Evolutionary conservation across 164 flowering plant species (phyloP), one percentile per base, ranked within the genome.

Genomic region (Kalanchoe fedtschenkoi): DNA sequence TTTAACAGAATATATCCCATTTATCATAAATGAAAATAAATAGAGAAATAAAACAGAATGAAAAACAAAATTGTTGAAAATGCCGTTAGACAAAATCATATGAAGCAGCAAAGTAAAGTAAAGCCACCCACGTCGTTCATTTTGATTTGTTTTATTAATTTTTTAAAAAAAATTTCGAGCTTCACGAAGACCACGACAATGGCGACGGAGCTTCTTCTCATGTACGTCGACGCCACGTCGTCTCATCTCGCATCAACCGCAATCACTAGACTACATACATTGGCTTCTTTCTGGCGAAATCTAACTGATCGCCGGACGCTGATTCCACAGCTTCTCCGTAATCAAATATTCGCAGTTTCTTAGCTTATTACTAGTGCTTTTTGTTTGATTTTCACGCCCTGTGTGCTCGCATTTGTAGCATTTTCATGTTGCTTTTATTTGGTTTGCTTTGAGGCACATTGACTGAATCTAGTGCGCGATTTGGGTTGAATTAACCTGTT

Each of bases 201-300:
- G 30, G 16, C 55, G 55, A 47, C 6, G 56, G 22, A 22, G 22
- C 22, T 7, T 9, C 22, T 7, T 9, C 0, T n/a, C 22, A 24
- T 24, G 51, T 5, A 47, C 29, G 30, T 51, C 16, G 56, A 26
- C 56, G 56, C 32, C 56, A 51, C 56, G 56, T 51, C 56, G 56
- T 51, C 33, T 51, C 56, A 30, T 51, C 56, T 15, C 13, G 13
- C 39, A 37, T 8, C 39, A 37, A 37, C 39, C 13, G 13, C 39
- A 37, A 15, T 9, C 39, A 9, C 13, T 9, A 6, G 10, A 17
- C 56, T 11, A 10, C 56, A n/a, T n/a, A n/a, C n/a, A n/a, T n/a
- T 51, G 14, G 32, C 14, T 29, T 51, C 56, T 6, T 5, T 24
- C 32, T 29, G 32, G 6, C 56, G 56, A 26, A 51, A 51, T 51